These are phyloP conservation scores for Corymbia maculata DNA, from an alignment of 345 rosid species.

Conservation along the genomic window DNA sequence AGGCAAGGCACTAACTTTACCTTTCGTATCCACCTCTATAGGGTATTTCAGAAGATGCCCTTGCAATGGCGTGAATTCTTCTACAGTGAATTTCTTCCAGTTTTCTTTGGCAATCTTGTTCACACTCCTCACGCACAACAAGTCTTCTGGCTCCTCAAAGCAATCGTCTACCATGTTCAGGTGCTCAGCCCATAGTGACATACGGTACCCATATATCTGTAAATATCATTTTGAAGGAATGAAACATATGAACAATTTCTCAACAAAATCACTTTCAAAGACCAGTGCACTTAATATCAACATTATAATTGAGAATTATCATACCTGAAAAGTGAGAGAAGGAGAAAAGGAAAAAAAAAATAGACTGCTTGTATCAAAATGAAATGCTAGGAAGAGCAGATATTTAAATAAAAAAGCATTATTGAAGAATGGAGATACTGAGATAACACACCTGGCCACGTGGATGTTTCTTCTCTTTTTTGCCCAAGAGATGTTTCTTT, in stretches of 20 bases:
- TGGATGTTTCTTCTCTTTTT: not conserved
- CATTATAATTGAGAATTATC: not conserved
- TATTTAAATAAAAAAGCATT: not conserved
- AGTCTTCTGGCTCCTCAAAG: conserved; percentile 42
- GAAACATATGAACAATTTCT: not conserved
- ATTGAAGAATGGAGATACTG: not conserved
- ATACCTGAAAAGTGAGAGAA: not conserved
- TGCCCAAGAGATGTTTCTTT: conserved; percentile 30
- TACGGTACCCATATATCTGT: conserved; percentile 72
- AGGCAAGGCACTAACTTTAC: conserved; percentile 45
- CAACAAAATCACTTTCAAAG: not conserved
- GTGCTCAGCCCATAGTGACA: conserved; percentile 96
- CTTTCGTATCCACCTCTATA: conserved; percentile 30
- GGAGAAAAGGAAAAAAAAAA: not conserved
- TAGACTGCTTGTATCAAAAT: not conserved
- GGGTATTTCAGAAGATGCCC: conserved; percentile 80
- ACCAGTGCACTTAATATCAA: not conserved
- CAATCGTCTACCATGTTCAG: conserved; percentile 30
- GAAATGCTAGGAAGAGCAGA: not conserved
- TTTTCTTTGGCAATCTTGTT: conserved; percentile 64
- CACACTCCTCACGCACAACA: conserved; percentile 52
- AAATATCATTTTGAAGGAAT: not conserved
- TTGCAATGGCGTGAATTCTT: conserved; percentile 32
- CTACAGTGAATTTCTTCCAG: conserved; percentile 46
- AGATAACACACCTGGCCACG: conserved; percentile 46